These are phyloP conservation scores for Cadophora luteo-olivacea DNA, from an alignment of 2,329 filamentous ascomycete species.

Conservation along the genomic window DNA sequence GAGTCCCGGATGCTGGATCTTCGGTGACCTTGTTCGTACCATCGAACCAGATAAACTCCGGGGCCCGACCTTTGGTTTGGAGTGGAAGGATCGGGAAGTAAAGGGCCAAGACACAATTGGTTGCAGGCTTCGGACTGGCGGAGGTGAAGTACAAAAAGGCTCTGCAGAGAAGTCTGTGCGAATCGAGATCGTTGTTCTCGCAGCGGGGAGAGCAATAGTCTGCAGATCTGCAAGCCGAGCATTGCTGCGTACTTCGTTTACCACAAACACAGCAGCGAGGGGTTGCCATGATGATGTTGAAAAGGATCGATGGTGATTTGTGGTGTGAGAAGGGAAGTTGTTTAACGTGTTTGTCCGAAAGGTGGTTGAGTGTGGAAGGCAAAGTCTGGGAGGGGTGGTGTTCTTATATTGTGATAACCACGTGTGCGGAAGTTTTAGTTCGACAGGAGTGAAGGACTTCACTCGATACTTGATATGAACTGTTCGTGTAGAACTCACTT, in stretches of 20 bases:
- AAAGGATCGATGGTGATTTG: not conserved
- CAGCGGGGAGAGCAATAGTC: constrained; percentile 17
- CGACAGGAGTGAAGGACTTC: too few relatives aligned
- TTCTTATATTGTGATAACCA: too few relatives aligned
- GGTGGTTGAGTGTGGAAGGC: too few relatives aligned
- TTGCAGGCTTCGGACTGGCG: not conserved
- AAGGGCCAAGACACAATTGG: not conserved
- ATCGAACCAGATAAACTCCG: constrained; percentile 14
- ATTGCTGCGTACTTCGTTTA: not conserved
- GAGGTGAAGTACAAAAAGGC: not conserved
- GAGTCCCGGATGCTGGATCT: not conserved
- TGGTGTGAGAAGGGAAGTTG: too few relatives aligned
- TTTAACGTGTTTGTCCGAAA: too few relatives aligned
- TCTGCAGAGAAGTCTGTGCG: constrained; percentile 3
- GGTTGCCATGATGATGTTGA: not conserved
- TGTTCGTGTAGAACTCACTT: too few relatives aligned
- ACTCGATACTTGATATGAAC: too few relatives aligned
- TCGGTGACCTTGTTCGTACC: not conserved
- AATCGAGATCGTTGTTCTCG: not conserved
- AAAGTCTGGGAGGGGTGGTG: too few relatives aligned
- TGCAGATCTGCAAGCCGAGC: constrained; percentile 2
- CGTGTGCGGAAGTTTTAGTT: too few relatives aligned
- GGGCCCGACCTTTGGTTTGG: not conserved
- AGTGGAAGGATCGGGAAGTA: not conserved
- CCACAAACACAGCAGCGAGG: not conserved